Evolutionary conservation across 1,284 basidiomycete species (phyloP).

Genomic region (Amylostereum areolatum): DNA sequence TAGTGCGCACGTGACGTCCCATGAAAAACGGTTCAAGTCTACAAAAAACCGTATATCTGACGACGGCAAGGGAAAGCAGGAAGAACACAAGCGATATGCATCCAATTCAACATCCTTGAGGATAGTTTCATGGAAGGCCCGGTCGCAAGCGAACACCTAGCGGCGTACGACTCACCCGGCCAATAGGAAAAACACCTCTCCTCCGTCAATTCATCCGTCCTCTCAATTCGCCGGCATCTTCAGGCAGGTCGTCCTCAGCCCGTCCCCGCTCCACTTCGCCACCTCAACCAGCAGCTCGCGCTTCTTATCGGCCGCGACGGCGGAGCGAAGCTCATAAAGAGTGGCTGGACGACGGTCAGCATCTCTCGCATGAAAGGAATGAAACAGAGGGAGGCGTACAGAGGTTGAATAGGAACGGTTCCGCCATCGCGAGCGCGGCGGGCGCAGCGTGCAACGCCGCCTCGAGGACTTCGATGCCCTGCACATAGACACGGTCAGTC

Average conservation of each 20-base stretch:
- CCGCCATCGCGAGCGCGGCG: constrained; percentile 61
- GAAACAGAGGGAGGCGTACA: constrained; percentile 40
- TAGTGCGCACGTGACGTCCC: too few species aligned
- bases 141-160: too few species aligned
- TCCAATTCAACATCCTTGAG: too few species aligned
- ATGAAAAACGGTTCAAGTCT: too few species aligned
- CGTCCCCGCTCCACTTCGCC: constrained; percentile 78
- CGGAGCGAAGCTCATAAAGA: constrained; percentile 71
- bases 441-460: constrained; percentile 54
- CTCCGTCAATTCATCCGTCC: too few species aligned
- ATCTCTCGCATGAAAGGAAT: not conserved
- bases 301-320: constrained; percentile 66
- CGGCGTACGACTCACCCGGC: too few species aligned
- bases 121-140: too few species aligned
- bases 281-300: constrained; percentile 65
- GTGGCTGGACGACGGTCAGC: constrained; percentile 46
- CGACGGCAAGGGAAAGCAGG: too few species aligned
- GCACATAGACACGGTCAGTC: not conserved
- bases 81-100: too few species aligned
- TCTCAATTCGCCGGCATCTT: constrained; percentile 53
- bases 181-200: too few species aligned
- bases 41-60: too few species aligned
- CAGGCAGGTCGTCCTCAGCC: constrained; percentile 65
- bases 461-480: constrained; percentile 69
- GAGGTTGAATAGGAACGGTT: constrained; percentile 77